Base-by-base conservation (phyloP, 2,329 filamentous ascomycete species). In the Malbranchea zuffiana region DNA sequence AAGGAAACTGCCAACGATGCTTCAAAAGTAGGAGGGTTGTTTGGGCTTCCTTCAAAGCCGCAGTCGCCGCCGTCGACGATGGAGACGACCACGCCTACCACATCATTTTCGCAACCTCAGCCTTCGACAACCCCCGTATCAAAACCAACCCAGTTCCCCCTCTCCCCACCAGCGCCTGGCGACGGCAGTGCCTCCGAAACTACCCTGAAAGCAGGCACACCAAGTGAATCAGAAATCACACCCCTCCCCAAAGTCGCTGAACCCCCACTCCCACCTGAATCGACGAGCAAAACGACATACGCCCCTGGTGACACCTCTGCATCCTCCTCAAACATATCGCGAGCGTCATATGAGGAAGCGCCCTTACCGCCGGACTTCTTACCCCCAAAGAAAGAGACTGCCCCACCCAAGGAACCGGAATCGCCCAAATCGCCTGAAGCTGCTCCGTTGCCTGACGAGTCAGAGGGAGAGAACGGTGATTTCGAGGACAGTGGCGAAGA, bases 251-350 rank as follows among this genome's bases (percentile, higher is more conserved):
- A 54, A 24, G 42, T 54, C 17, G 37, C 54, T 6, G 57, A 62
- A 43, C 43, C 56, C 6, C 66, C 66, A 6, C 49, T 69, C 23
- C 66, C 66, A 3, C 66, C 66, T 11, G 64, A 68, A 26, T 45
- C 66, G 4, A 65, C 62, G n/a, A 68, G 62, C 42, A 66, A 60
- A 47, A 56, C 54, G 24, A 55, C 47, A 8, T 68, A 67, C 47
- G 59, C 59, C 6, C 57, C 65, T 17, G 65, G 64, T 4, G 66
- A 69, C 41, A 67, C 65, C n/a, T 66, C 65, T 3, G 61, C 57
- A 6, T 67, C 64, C 6, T 65, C 64, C 3, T 64, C 62, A 3
- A 37, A 30, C 37, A 55, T 59, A 4, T 65, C 61, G 4, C 61
- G 59, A 35, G 53, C 47, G 26, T 62, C 61, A 4, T 40, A 50